Evolutionary conservation across 2,329 filamentous ascomycete genomes (phyloP).

Genomic region (Epichloe elymi): DNA sequence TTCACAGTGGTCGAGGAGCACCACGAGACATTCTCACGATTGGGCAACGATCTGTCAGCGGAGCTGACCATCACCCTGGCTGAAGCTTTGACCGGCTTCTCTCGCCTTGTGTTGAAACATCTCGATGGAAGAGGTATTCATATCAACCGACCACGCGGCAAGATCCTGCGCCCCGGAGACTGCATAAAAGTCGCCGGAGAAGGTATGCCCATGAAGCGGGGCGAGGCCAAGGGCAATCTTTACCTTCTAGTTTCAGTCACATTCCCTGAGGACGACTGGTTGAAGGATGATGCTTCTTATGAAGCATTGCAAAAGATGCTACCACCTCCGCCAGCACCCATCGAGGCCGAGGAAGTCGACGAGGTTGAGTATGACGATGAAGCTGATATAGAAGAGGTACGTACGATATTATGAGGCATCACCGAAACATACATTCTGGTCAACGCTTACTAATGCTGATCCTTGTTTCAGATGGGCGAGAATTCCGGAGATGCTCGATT

Average conservation of each 20-base stretch:
- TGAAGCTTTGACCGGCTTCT: constrained; percentile 81
- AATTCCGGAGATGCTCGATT: constrained; percentile 55
- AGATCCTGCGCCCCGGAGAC: constrained; percentile 71
- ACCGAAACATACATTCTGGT: background rate
- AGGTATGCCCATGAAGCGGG: constrained; percentile 87
- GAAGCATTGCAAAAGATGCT: constrained; percentile 59
- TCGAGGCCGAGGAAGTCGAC: constrained; percentile 64
- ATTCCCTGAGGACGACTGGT: constrained; percentile 81
- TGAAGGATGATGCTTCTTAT: constrained; percentile 56
- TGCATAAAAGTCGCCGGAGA: constrained; percentile 77
- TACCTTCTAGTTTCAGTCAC: constrained; percentile 77
- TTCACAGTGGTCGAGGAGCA: constrained; percentile 74
- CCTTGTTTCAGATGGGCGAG: constrained; percentile 48
- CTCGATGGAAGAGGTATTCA: constrained; percentile 86
- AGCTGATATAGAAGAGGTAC: constrained; percentile 66
- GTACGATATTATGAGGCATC: constrained; percentile 9
- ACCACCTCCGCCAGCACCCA: constrained; percentile 47
- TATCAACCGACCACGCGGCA: constrained; percentile 65
- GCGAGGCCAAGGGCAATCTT: constrained; percentile 71
- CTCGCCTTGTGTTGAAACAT: constrained; percentile 78
- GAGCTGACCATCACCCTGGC: constrained; percentile 68
- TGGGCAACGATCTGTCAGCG: constrained; percentile 72
- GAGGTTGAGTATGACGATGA: constrained; percentile 81
- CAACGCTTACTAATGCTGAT: constrained; percentile 12
- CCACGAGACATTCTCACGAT: constrained; percentile 70